Evolutionary conservation across 108 stramenopile species (phyloP).

Genomic region (Cyclotella choctawhatcheeana): DNA sequence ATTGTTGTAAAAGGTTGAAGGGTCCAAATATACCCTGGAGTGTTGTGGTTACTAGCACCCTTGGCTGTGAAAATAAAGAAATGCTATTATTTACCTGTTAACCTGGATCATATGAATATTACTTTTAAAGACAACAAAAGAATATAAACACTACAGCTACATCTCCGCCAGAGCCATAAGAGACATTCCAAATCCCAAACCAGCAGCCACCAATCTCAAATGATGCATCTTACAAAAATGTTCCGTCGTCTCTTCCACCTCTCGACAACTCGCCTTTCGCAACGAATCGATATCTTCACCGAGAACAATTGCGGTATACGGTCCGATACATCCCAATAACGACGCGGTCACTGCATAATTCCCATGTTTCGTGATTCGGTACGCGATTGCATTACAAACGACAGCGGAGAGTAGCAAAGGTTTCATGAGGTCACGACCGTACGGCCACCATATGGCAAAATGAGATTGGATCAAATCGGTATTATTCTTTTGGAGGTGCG

Average conservation of each 20-base stretch:
- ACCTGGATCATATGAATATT: no score
- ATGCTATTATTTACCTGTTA: no score
- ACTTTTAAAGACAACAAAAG: background rate
- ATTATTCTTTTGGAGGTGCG: background rate
- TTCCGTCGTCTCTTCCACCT: background rate
- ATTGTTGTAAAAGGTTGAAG: no score
- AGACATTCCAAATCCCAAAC: background rate
- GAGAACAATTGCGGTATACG: constrained; percentile 3
- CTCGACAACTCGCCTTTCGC: background rate
- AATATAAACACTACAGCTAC: background rate
- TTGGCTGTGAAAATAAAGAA: no score
- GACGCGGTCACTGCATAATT: background rate
- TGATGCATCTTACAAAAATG: constrained; percentile 5
- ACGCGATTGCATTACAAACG: background rate
- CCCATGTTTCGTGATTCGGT: background rate
- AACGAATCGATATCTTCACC: constrained; percentile 2
- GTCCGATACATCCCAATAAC: constrained; percentile 8
- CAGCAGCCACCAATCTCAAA: constrained; percentile 3
- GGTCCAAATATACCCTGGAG: no score
- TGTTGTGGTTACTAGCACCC: no score
- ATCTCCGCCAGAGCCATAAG: constrained; percentile 1
- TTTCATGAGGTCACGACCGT: background rate
- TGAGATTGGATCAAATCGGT: background rate
- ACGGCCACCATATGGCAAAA: constrained; percentile 9
- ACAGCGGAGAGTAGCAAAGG: background rate